Base-by-base conservation (phyloP, 1,284 basidiomycete genomes). In the Pseudozyma tsukubaensis region DNA sequence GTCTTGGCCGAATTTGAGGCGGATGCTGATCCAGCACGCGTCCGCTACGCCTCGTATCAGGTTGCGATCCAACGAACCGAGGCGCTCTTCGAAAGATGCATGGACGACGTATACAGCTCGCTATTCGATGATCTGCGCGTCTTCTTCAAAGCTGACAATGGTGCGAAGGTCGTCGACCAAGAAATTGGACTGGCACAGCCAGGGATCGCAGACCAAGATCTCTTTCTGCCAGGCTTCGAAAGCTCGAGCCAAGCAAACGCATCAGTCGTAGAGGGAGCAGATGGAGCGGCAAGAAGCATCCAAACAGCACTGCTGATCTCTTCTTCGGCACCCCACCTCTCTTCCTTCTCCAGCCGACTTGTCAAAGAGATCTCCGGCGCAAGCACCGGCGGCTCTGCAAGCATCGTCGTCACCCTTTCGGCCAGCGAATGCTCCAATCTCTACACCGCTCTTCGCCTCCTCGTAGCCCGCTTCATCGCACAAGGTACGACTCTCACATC, bases 381-480 rank as follows among this genome's bases (percentile, higher is more conserved):
- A n/a, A 59, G 47, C 43, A 36, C 3, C 34, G 32, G 50, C 4
- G 59, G 52, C 6, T 47, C 50, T 0, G 32, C 49, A 0, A 63
- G 53, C 58, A 67, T 75, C 55, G 59, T 63, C n/a, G 64, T 75
- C 24, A 75, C 72, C 14, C 68, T 75, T 13, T 63, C 61, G 16
- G 51, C 63, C 32, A 63, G 59, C 50, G 72, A 75, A 51, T 75
- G 72, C 40, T 55, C 68, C 8, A 71, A 71, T 11, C 60, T 75
- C 4, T 63, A 67, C 49, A 67, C 68, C 3, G 68, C 72, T 6
- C 57, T 71, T 1, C 62, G 72, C 12, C 59, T 75, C 11, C 50
- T 75, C 7, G 72, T 75, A 10, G 72, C 72, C 8, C 67, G 72
- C 7, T 75, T 71, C 60, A 71, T 75, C 21, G 63, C 72, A 4